Evolutionary conservation across 2,329 filamentous ascomycete species (phyloP).

Genomic region (Monilinia fructicola): DNA sequence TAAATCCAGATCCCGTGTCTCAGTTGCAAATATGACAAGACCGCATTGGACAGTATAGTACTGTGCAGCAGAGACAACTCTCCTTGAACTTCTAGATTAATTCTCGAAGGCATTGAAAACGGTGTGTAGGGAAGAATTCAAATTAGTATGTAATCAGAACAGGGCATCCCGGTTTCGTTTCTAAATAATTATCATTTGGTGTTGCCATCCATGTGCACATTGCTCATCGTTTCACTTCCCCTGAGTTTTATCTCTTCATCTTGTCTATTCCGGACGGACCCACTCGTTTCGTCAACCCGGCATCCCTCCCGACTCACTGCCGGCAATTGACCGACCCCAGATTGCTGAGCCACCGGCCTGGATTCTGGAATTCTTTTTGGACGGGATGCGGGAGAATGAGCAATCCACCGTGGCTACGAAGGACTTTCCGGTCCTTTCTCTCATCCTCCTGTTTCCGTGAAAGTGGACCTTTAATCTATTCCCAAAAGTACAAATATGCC

Average conservation of each 20-base stretch:
- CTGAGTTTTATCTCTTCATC: neutral
- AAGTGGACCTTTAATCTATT: neutral
- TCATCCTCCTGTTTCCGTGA: neutral
- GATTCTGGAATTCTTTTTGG: neutral
- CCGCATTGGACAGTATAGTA: too few species aligned
- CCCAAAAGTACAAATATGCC: slow-evolving; percentile 7
- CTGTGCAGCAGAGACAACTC: too few species aligned
- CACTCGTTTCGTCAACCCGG: neutral
- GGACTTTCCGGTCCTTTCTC: neutral
- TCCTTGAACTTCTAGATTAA: neutral
- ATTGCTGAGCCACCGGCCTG: neutral
- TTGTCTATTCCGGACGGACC: neutral
- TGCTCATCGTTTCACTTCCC: too few species aligned
- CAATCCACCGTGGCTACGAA: neutral
- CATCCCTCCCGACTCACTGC: neutral
- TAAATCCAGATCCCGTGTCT: too few species aligned
- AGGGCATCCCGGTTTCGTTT: too few species aligned
- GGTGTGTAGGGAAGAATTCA: neutral
- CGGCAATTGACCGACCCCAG: slow-evolving; percentile 1
- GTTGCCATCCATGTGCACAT: too few species aligned
- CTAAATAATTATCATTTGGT: too few species aligned
- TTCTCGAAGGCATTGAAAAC: neutral
- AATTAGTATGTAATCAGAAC: too few species aligned
- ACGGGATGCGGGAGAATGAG: too few species aligned
- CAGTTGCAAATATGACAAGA: too few species aligned